These are phyloP conservation scores for Solanum clarkiae DNA, from an alignment of 257 asterid genomes.

Conservation along the genomic window DNA sequence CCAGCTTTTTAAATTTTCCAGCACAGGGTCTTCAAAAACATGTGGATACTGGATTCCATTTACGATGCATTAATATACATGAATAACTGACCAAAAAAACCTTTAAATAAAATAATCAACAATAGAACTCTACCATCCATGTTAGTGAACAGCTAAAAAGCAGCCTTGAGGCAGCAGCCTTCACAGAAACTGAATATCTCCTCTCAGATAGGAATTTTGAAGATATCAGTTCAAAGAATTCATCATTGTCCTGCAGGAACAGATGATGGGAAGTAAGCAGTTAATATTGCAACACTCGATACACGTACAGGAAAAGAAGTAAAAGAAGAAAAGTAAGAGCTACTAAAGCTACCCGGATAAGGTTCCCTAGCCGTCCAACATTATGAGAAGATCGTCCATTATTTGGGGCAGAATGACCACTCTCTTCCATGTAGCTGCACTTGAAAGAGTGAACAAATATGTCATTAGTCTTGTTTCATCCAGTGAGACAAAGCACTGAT, in stretches of 20 bases:
- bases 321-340: neutral
- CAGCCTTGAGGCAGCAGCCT: constrained; percentile 82
- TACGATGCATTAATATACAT: constrained; percentile 8
- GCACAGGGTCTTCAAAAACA: constrained; percentile 77
- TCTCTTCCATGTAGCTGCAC: constrained; percentile 66
- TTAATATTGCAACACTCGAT: neutral
- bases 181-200: constrained; percentile 55
- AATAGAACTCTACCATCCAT: constrained; percentile 54
- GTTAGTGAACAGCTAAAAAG: constrained; percentile 86
- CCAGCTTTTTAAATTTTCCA: constrained; percentile 76
- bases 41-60: constrained; percentile 79
- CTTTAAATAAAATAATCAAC: neutral
- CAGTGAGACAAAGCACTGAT: neutral
- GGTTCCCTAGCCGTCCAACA: constrained; percentile 86
- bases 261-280: constrained; percentile 1
- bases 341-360: constrained; percentile 53
- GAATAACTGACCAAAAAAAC: constrained; percentile 3
- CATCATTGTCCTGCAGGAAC: constrained; percentile 82
- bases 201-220: constrained; percentile 58
- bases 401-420: constrained; percentile 46
- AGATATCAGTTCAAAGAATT: constrained; percentile 81
- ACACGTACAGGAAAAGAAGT: neutral
- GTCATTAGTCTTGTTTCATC: neutral
- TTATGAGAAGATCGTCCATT: constrained; percentile 77
- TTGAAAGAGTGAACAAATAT: neutral